phyloP scores from a whole-genome alignment of 441 rosid genomes.

The Populus hybrid region DNA sequence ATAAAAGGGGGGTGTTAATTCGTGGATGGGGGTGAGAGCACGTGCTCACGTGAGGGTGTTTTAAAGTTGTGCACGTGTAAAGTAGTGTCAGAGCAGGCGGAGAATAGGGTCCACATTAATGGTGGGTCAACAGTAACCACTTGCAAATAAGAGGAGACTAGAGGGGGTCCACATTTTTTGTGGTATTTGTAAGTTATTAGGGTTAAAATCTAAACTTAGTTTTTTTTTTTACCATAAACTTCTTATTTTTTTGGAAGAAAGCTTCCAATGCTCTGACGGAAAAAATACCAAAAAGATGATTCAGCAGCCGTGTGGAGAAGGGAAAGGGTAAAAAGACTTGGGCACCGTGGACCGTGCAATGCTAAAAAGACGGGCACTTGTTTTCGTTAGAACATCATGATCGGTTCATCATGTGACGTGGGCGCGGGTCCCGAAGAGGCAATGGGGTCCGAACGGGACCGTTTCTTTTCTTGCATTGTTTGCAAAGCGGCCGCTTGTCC shows the following conservation, averaged over 20 bases:
- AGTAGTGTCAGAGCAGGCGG: slow-evolving; percentile 44
- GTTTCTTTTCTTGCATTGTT: slow-evolving; percentile 30
- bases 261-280: no score
- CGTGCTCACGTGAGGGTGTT: slow-evolving; percentile 52
- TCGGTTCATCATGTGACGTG: slow-evolving; percentile 32
- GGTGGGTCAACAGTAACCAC: slow-evolving; percentile 38
- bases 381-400: slow-evolving; percentile 15
- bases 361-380: not conserved
- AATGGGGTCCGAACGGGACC: slow-evolving; percentile 26
- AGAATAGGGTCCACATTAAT: slow-evolving; percentile 29
- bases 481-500: slow-evolving; percentile 50
- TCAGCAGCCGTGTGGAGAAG: no score
- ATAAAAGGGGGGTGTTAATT: not conserved
- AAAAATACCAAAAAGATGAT: no score
- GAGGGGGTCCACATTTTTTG: no score
- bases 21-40: slow-evolving; percentile 19
- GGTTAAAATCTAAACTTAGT: not conserved
- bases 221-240: no score
- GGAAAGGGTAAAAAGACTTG: not conserved
- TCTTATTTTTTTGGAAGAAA: no score
- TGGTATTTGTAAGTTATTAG: not conserved
- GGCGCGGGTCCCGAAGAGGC: slow-evolving; percentile 32
- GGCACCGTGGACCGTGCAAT: slow-evolving; percentile 32
- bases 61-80: slow-evolving; percentile 50
- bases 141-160: not conserved